Conservation (phyloP, 2,329 filamentous ascomycete species). For the Fusarium sp. region DNA sequence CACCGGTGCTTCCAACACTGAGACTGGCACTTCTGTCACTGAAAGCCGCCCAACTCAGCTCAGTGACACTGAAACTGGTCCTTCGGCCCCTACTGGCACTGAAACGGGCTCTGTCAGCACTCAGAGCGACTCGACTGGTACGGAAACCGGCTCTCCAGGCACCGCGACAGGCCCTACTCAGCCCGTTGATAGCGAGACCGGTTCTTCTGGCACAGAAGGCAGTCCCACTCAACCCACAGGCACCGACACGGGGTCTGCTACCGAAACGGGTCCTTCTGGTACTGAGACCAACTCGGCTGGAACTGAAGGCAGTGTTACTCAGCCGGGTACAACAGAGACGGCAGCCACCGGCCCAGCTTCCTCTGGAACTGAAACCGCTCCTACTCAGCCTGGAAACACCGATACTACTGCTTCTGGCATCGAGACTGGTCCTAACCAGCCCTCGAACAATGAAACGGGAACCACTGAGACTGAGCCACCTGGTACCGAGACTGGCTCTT, state of each 20-base stretch:
- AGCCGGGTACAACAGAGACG: not conserved
- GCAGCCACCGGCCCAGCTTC: not conserved
- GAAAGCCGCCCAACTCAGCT: not conserved
- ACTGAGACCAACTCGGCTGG: not conserved
- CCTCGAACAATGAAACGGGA: not conserved
- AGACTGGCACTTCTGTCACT: not conserved
- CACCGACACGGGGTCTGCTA: not conserved
- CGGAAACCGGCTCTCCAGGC: not conserved
- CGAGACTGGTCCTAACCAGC: not conserved
- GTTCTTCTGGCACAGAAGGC: not conserved
- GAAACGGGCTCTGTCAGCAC: not conserved
- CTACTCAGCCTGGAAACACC: not conserved
- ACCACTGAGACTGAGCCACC: not conserved
- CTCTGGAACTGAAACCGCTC: not conserved
- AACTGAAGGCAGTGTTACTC: not conserved
- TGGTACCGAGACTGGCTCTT: not conserved
- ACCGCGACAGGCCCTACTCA: not conserved
- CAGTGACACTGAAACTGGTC: not conserved
- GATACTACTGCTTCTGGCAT: not conserved
- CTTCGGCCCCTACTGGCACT: not conserved
- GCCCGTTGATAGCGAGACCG: not conserved
- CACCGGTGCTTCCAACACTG: not conserved
- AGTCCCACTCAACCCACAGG: not conserved
- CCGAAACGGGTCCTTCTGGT: not conserved
- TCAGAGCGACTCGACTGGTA: not conserved